Percentiles rank a stretch among this genome's conserved stretches.
These are phyloP conservation scores for Beauveria caledonica DNA, from an alignment of 2,329 filamentous ascomycete genomes.

Conservation along the genomic window DNA sequence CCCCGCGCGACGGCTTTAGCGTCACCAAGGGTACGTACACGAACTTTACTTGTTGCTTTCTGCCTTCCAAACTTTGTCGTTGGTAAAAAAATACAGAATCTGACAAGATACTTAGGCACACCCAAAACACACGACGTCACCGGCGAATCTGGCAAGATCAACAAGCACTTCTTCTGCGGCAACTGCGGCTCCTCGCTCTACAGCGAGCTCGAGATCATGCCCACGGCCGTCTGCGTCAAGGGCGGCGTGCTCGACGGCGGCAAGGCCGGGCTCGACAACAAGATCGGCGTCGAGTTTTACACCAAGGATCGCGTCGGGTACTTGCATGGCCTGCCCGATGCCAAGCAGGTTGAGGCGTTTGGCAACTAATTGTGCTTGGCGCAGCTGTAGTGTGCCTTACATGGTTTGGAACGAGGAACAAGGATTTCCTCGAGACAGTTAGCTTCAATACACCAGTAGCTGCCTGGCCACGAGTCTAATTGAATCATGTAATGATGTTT, in stretches of 20 bases:
- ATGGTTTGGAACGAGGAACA: not conserved
- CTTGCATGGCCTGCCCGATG: conserved; percentile 31
- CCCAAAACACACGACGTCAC: conserved; percentile 38
- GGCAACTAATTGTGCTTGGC: conserved; percentile 12
- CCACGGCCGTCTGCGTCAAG: conserved; percentile 41
- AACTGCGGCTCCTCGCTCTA: conserved; percentile 44
- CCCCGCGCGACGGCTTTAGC: conserved; percentile 37
- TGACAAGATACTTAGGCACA: conserved; percentile 25
- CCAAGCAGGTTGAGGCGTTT: conserved; percentile 35
- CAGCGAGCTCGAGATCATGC: conserved; percentile 45
- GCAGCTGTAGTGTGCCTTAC: not conserved
- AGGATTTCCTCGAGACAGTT: too few relatives aligned
- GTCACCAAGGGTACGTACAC: conserved; percentile 36
- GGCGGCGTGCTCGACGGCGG: conserved; percentile 42
- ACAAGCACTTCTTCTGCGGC: conserved; percentile 47
- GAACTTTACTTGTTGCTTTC: not conserved
- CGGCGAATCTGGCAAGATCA: conserved; percentile 44
- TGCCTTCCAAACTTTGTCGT: too few relatives aligned
- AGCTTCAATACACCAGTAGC: too few relatives aligned
- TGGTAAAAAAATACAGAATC: not conserved
- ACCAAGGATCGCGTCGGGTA: conserved; percentile 40
- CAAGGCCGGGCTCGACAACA: conserved; percentile 32
- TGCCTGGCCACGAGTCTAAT: too few relatives aligned
- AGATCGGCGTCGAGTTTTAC: conserved; percentile 45
- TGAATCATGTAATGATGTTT: too few relatives aligned